Evolutionary conservation across 352 stramenopile species (phyloP).

Genomic region (Blastocystis sp.): DNA sequence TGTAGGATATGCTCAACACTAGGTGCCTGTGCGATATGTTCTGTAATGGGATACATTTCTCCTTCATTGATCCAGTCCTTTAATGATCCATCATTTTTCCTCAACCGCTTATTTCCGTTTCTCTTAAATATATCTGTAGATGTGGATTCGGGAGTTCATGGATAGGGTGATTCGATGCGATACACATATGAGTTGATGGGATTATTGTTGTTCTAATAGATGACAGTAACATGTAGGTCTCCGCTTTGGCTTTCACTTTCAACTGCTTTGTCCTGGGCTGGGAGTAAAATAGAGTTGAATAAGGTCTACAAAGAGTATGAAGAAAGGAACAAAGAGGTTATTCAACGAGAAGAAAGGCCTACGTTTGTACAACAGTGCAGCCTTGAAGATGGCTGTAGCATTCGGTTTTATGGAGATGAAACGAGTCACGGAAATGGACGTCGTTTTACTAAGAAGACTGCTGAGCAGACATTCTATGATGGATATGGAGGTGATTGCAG

Average conservation of each 20-base stretch:
- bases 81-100: neutral
- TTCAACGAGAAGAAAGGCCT: neutral
- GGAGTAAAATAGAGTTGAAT: neutral
- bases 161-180: constrained; percentile 43
- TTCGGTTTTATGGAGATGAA: constrained; percentile 53
- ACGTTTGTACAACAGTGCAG: neutral
- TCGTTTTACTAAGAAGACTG: constrained; percentile 14
- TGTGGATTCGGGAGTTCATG: neutral
- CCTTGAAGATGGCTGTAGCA: constrained; percentile 2
- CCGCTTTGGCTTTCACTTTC: neutral
- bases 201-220: neutral
- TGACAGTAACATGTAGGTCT: neutral
- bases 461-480: constrained; percentile 8
- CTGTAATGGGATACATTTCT: constrained; percentile 13
- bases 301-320: neutral
- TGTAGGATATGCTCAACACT: constrained; percentile 25
- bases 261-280: constrained; percentile 1
- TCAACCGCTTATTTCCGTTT: constrained; percentile 48
- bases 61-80: neutral
- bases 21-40: constrained; percentile 29
- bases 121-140: constrained; percentile 11
- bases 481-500: constrained; percentile 51
- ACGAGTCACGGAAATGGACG: neutral
- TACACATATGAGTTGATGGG: constrained; percentile 42
- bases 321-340: neutral